These are phyloP conservation scores for Filosporella fistucella DNA, from an alignment of 495 filamentous ascomycete genomes.

Conservation along the genomic window DNA sequence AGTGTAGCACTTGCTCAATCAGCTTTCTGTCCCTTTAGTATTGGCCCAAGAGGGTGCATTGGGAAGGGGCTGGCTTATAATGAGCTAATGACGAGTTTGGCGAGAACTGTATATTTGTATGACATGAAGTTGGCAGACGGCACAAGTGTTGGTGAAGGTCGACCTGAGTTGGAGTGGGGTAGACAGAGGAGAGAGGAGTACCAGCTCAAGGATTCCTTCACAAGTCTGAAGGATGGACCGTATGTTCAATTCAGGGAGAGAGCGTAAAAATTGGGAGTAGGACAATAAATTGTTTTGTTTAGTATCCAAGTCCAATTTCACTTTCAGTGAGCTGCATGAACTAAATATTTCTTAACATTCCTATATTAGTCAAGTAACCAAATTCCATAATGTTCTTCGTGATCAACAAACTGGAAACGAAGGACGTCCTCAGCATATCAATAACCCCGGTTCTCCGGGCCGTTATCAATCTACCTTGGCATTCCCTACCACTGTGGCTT, in stretches of 20 bases:
- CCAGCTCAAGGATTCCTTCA: conserved; percentile 54
- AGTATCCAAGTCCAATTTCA: too few relatives aligned
- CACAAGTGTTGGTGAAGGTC: conserved; percentile 33
- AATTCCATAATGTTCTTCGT: too few relatives aligned
- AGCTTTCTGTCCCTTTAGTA: conserved; percentile 53
- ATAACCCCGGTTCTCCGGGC: too few relatives aligned
- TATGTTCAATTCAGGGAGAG: conserved; percentile 47
- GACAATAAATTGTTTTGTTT: too few relatives aligned
- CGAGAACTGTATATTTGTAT: conserved; percentile 41
- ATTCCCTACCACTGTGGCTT: too few relatives aligned
- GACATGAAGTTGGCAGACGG: conserved; percentile 33
- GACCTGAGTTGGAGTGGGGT: conserved; percentile 38
- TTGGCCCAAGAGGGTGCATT: conserved; percentile 53
- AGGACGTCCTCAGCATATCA: too few relatives aligned
- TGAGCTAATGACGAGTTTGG: conserved; percentile 44
- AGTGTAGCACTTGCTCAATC: conserved; percentile 39
- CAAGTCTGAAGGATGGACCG: conserved; percentile 50
- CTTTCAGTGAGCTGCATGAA: too few relatives aligned
- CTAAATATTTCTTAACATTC: too few relatives aligned
- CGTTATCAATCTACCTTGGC: too few relatives aligned
- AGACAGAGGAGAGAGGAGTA: conserved; percentile 42
- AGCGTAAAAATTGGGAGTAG: too few relatives aligned
- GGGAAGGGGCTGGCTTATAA: conserved; percentile 55
- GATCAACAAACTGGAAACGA: neutral
- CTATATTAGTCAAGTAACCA: too few relatives aligned